Evolutionary conservation across 2,329 filamentous ascomycete species (phyloP).

Genomic region (Fusarium sp.): DNA sequence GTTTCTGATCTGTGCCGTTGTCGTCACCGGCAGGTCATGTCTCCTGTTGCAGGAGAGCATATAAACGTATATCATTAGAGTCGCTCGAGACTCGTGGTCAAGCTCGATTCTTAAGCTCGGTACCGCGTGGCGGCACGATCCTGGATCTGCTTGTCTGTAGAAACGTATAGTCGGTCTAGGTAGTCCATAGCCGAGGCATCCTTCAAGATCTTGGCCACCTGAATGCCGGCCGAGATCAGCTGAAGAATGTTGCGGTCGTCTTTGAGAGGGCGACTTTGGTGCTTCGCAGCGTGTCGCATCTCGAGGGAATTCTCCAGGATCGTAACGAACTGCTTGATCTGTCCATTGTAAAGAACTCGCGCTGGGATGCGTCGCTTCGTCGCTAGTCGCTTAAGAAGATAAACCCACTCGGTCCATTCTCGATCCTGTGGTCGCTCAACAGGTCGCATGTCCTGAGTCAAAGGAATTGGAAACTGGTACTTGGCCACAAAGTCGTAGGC

Average conservation of each 20-base stretch:
- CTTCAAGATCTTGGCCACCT: constrained; percentile 88
- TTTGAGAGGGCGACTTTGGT: constrained; percentile 84
- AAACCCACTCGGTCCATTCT: constrained; percentile 94
- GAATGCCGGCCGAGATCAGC: constrained; percentile 86
- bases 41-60: constrained; percentile 40
- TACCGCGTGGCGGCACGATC: constrained; percentile 64
- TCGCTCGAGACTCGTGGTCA: constrained; percentile 41
- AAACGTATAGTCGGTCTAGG: constrained; percentile 83
- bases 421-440: constrained; percentile 80
- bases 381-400: constrained; percentile 84
- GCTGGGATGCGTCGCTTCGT: constrained; percentile 89
- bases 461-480: constrained; percentile 89
- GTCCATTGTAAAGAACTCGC: constrained; percentile 85
- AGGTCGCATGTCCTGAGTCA: constrained; percentile 84
- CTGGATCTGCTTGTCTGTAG: constrained; percentile 83
- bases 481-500: constrained; percentile 92
- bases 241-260: constrained; percentile 91
- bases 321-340: constrained; percentile 92
- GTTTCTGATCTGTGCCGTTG: constrained; percentile 47
- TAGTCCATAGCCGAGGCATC: constrained; percentile 87
- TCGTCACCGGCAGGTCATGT: constrained; percentile 44
- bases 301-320: constrained; percentile 89
- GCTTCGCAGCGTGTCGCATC: constrained; percentile 86
- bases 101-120: constrained; percentile 47
- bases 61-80: constrained; percentile 48